Evolutionary conservation across 331 rosid species (phyloP), one percentile per base, ranked within the genome.

Genomic region (Pyracantha coccinea): DNA sequence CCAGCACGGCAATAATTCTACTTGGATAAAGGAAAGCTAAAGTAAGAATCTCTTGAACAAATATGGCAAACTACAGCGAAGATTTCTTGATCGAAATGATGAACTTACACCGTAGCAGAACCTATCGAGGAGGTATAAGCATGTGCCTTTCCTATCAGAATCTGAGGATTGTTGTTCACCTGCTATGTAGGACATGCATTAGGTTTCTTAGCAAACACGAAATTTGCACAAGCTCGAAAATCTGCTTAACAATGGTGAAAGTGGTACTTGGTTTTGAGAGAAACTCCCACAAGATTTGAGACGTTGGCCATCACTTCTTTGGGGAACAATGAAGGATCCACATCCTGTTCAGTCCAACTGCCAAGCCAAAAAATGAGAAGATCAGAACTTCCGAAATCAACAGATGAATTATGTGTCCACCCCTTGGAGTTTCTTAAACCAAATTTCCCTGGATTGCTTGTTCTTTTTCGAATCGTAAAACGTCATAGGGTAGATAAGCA

Each of bases 311-410:
- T 75, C 32, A 94, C 71, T 72, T 94, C 96, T 70, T 85, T 89
- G n/a, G 99, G 92, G 83, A 94, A 94, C 74, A 85, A 45, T 1
- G 97, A 87, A 47, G 99, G 97, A 84, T 94, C 97, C 68, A 94
- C 96, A 67, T 88, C 79, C 81, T 90, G 83, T 76, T 94, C 95
- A 60, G 96, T 92, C 91, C 99, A 94, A 77, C 99, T 92, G 80
- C n/a, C 13, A 35, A 59, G 14, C 17, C 76, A 65, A 62, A 19
- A 9, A 73, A 66, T 32, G 62, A 20, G 59, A 54, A 72, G 52
- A 75, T 60, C 16, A 25, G 12, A 32, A 44, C 33, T 9, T 66
- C 41, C 0, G 61, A 66, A 68, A 63, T 63, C 73, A 62, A 53
- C 52, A 20, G 45, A 11, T 15, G 7, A 72, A 53, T 8, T 45